Percentiles rank a stretch among this genome's conserved stretches.
These are phyloP conservation scores for Kwoniella sp. DNA, from an alignment of 768 basidiomycete genomes.

Conservation along the genomic window DNA sequence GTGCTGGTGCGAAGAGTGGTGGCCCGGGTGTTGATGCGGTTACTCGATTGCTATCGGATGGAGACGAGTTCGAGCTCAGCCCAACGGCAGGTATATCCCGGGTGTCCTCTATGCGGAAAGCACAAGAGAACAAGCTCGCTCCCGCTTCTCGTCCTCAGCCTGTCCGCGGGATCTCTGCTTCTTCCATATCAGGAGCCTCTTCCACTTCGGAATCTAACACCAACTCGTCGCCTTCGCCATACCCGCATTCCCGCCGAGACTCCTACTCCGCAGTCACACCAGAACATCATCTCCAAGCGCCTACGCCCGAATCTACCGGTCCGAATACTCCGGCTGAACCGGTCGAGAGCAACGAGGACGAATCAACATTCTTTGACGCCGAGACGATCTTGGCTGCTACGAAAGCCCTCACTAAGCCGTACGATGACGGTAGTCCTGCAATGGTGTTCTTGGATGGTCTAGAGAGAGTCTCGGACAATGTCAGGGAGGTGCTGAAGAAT, in stretches of 20 bases:
- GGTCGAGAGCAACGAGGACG: background rate
- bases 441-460: constrained; percentile 41
- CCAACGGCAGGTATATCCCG: constrained; percentile 16
- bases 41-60: constrained; percentile 18
- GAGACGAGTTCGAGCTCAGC: constrained; percentile 15
- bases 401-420: constrained; percentile 19
- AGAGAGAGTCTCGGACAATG: constrained; percentile 29
- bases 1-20: background rate
- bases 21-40: constrained; percentile 21
- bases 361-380: background rate
- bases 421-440: constrained; percentile 35
- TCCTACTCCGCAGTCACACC: background rate
- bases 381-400: background rate
- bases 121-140: background rate
- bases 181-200: background rate
- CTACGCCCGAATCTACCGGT: constrained; percentile 13
- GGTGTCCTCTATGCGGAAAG: constrained; percentile 4
- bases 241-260: background rate
- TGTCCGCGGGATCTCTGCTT: background rate
- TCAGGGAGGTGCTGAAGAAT: constrained; percentile 27
- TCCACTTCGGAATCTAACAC: background rate
- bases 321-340: background rate
- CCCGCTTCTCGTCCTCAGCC: background rate
- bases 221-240: background rate
- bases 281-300: background rate